Percentiles rank a stretch among this genome's conserved stretches.
These are phyloP conservation scores for Galeopsis tetrahit DNA, from an alignment of 257 asterid genomes.

Conservation along the genomic window DNA sequence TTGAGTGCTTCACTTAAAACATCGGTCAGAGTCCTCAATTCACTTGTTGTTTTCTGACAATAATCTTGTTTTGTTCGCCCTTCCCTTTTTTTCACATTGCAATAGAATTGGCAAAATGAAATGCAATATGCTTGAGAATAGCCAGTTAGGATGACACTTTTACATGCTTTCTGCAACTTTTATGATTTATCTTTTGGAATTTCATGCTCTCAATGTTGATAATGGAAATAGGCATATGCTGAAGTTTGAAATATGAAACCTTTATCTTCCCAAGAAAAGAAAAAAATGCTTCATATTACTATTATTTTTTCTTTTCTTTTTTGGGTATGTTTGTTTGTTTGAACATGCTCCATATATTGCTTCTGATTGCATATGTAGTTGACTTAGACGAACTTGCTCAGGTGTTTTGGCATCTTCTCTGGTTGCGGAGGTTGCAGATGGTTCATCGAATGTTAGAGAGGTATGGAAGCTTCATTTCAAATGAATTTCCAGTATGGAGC, in stretches of 20 bases:
- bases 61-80: neutral
- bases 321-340: neutral
- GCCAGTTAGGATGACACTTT: neutral
- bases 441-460: slow-evolving; percentile 93
- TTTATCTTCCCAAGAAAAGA: neutral
- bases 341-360: neutral
- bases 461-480: slow-evolving; percentile 79
- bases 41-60: neutral
- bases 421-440: slow-evolving; percentile 84
- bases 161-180: neutral
- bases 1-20: slow-evolving; percentile 7
- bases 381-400: slow-evolving; percentile 36
- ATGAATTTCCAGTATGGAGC: slow-evolving; percentile 37
- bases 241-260: neutral
- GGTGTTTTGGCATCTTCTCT: slow-evolving; percentile 64
- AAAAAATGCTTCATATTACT: neutral
- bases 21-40: neutral
- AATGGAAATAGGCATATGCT: neutral
- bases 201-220: too few species aligned
- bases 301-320: neutral
- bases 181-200: neutral
- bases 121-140: neutral
- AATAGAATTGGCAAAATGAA: neutral
- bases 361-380: too few species aligned
- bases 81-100: neutral